Base-by-base conservation (phyloP, 2,329 filamentous ascomycete species). In the Clonostachys rosea region DNA sequence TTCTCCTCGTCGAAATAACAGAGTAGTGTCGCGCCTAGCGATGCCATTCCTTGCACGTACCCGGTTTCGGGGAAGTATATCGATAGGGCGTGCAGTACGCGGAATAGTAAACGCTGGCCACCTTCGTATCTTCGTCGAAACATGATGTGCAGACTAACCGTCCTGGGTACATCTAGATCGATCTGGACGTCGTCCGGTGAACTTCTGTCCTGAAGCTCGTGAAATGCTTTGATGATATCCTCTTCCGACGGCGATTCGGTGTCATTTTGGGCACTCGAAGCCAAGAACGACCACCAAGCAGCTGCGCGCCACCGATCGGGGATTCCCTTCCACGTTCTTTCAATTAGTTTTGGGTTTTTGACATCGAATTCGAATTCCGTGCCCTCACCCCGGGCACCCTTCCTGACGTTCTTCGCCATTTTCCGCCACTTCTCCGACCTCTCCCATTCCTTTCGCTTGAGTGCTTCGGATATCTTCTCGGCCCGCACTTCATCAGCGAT, bases 11-110 rank as follows among this genome's bases (percentile, higher is more conserved):
- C 92, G 65, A 91, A 99, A 64, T 99, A 99, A 62, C 92, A 96
- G 7, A 99, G 80, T 17, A 99, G 73, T 1, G 94, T 97, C 1
- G 92, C 92, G 2, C 89, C 91, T 37, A 97, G 74, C 18, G 91
- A 89, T 14, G 92, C 94, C 94, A 99, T 99, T 46, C 94, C 94
- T 67, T 99, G 94, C 1, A 97, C 94, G 64, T 99, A 99, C 30
- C 94, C 94, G 6, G 89, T 94, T 20, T 88, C 86, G 1, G 90
- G 89, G 54, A 92, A 92, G 64, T 96, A 95, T 11, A 99, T 78
- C 16, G 91, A 92, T 62, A 97, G 81, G 41, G 89, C 87, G 62
- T 97, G 94, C 30, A 99, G 76, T 4, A 97, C 91, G 44, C 94
- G 83, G 67, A 99, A 99, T 3, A 99, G 74, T 13, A 97, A 73